Percentiles rank a stretch among this genome's conserved stretches.
These are phyloP conservation scores for Aspergillus pseudoterreus DNA, from an alignment of 2,329 filamentous ascomycete species.

Conservation along the genomic window DNA sequence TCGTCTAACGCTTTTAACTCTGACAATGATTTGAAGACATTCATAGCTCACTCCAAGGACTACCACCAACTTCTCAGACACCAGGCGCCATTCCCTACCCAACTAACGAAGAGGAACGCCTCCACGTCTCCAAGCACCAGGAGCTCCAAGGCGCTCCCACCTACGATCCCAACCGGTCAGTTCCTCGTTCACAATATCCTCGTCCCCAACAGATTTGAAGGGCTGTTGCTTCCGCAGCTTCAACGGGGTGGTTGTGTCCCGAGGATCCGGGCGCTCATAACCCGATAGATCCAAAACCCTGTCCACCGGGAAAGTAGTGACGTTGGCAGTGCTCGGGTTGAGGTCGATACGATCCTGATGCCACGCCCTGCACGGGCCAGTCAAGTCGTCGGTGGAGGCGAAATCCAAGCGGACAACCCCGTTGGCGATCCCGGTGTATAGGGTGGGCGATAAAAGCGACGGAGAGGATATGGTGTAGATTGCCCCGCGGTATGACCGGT, in stretches of 20 bases:
- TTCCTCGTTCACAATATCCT: conserved; percentile 18
- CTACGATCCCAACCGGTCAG: conserved; percentile 37
- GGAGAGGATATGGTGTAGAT: conserved; percentile 45
- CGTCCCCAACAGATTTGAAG: conserved; percentile 19
- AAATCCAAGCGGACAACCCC: conserved; percentile 43
- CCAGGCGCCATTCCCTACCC: not conserved
- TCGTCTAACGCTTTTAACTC: no score
- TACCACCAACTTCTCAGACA: no score
- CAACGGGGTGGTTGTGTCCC: conserved; percentile 28
- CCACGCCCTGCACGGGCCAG: conserved; percentile 28
- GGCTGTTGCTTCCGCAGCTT: conserved; percentile 34
- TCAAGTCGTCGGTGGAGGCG: conserved; percentile 41
- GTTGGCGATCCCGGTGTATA: conserved; percentile 44
- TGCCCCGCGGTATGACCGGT: conserved; percentile 38
- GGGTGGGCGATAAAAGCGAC: conserved; percentile 41
- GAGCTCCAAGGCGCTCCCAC: conserved; percentile 30
- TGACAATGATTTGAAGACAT: no score
- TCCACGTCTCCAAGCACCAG: conserved; percentile 27
- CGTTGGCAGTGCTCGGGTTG: conserved; percentile 14
- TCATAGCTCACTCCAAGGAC: no score
- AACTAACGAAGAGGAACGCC: conserved; percentile 2
- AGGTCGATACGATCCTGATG: conserved; percentile 30
- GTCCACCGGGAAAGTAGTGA: conserved; percentile 2
- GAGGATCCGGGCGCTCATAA: conserved; percentile 40
- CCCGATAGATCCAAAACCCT: conserved; percentile 37